Evolutionary conservation across 345 rosid genomes (phyloP).

Genomic region (Ceriops zippeliana): DNA sequence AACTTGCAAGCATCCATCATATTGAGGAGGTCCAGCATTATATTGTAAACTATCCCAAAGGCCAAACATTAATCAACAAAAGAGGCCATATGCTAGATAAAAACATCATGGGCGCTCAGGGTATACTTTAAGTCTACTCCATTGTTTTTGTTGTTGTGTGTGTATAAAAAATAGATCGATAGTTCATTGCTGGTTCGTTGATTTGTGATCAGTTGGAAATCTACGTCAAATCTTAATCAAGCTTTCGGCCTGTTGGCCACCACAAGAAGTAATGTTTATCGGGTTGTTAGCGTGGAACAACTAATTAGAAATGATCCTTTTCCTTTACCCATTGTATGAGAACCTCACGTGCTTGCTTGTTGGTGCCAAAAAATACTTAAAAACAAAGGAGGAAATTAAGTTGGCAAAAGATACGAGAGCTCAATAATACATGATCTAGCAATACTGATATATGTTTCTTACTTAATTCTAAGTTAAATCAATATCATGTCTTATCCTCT

Average conservation of each 20-base stretch:
- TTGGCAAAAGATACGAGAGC: no score
- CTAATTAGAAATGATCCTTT: no score
- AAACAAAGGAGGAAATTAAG: no score
- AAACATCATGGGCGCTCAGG: not conserved
- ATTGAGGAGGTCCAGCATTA: not conserved
- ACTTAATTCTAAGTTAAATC: no score
- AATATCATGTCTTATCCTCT: no score
- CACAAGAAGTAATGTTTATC: not conserved
- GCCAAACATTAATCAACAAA: not conserved
- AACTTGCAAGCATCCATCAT: constrained; percentile 1
- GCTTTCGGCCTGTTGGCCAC: not conserved
- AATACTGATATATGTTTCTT: no score
- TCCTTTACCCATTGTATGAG: no score
- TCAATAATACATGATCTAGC: no score
- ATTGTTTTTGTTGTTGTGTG: not conserved
- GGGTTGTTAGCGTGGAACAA: not conserved
- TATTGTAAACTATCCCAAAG: not conserved
- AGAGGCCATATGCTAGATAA: not conserved
- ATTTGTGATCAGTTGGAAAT: constrained; percentile 1
- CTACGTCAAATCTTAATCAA: not conserved
- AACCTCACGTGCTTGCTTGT: no score
- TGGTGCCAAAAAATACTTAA: no score
- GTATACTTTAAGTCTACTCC: not conserved
- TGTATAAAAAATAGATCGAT: not conserved
- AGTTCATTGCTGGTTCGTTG: constrained; percentile 8